Percentiles rank a stretch among this genome's conserved stretches.
phyloP scores from a whole-genome alignment of 495 filamentous ascomycete species.

The Hapsidospora chrysogenum region DNA sequence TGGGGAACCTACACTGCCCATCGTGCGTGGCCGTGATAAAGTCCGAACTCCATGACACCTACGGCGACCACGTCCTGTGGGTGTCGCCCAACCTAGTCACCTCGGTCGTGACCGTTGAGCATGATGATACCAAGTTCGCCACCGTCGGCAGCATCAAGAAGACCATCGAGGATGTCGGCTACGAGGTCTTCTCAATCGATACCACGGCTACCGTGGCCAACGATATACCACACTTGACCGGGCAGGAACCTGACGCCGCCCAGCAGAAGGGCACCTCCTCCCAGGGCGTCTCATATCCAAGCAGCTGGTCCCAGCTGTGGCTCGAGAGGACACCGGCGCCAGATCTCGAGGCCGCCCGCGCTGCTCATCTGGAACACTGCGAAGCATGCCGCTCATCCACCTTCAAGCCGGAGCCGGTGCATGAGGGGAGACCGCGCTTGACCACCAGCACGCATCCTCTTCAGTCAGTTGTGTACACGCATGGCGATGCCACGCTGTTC shows the following conservation, averaged over 20 bases:
- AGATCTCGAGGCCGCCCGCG: neutral
- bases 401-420: neutral
- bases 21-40: slow-evolving; percentile 41
- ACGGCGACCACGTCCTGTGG: slow-evolving; percentile 22
- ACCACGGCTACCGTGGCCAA: slow-evolving; percentile 18
- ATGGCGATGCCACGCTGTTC: too few relatives aligned
- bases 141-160: slow-evolving; percentile 16
- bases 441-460: slow-evolving; percentile 3
- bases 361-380: slow-evolving; percentile 12
- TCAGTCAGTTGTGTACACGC: slow-evolving; percentile 13
- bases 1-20: slow-evolving; percentile 45
- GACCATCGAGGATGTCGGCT: slow-evolving; percentile 26
- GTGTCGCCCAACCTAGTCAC: slow-evolving; percentile 41
- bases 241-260: too few relatives aligned
- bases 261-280: too few relatives aligned
- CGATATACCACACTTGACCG: too few relatives aligned
- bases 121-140: slow-evolving; percentile 1
- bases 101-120: slow-evolving; percentile 30
- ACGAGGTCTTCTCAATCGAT: slow-evolving; percentile 25
- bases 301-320: slow-evolving; percentile 1
- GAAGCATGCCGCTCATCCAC: neutral
- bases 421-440: neutral
- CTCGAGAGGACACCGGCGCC: slow-evolving; percentile 13
- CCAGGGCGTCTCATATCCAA: too few relatives aligned
- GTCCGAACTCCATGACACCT: slow-evolving; percentile 20